Evolutionary conservation across 805 yeast species (phyloP).

Genomic region (Cyberlindnera samutprakarnensis): DNA sequence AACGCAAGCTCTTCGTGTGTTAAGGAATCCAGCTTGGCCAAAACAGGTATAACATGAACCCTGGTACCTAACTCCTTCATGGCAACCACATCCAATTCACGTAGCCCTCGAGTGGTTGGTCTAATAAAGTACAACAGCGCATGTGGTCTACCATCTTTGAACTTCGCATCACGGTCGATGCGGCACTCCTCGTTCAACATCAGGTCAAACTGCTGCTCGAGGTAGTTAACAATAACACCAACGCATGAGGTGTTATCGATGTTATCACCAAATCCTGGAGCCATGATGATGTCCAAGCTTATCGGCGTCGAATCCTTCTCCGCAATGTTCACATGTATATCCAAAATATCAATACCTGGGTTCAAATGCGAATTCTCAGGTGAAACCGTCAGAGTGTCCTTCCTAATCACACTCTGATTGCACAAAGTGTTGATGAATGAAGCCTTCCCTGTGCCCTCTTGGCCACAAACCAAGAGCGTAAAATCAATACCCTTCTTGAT

Average conservation of each 20-base stretch:
- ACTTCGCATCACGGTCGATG: slow-evolving; percentile 64
- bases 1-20: slow-evolving; percentile 53
- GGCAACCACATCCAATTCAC: slow-evolving; percentile 66
- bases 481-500: slow-evolving; percentile 57
- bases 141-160: slow-evolving; percentile 68
- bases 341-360: slow-evolving; percentile 35
- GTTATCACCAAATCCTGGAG: slow-evolving; percentile 77
- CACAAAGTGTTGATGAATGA: slow-evolving; percentile 67
- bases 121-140: slow-evolving; percentile 72
- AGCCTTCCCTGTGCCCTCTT: slow-evolving; percentile 67
- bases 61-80: slow-evolving; percentile 62
- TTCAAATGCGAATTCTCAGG: slow-evolving; percentile 28
- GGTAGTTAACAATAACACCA: slow-evolving; percentile 44
- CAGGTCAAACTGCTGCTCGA: slow-evolving; percentile 65
- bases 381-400: slow-evolving; percentile 17
- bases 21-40: slow-evolving; percentile 73
- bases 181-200: slow-evolving; percentile 70
- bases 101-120: slow-evolving; percentile 55
- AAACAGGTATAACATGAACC: slow-evolving; percentile 79
- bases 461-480: slow-evolving; percentile 64
- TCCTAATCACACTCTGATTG: slow-evolving; percentile 36
- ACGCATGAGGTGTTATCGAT: slow-evolving; percentile 52
- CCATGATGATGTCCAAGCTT: slow-evolving; percentile 51
- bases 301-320: slow-evolving; percentile 50
- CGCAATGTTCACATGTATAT: slow-evolving; percentile 44